phyloP scores from a whole-genome alignment of 1,139 yeast species.

The Candida tunisiensis region DNA sequence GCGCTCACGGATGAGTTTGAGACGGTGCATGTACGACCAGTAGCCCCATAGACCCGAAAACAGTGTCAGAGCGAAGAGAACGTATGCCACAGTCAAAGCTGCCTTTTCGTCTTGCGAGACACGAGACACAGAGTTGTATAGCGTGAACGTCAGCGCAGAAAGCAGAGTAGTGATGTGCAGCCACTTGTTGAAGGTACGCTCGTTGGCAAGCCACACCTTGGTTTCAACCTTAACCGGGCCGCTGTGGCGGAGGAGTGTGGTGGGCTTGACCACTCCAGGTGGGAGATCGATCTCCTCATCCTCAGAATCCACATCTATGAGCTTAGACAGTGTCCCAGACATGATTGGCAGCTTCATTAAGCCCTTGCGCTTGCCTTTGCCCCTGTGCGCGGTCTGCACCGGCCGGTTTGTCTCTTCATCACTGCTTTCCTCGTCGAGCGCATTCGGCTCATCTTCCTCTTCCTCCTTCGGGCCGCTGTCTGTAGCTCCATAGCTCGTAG shows the following conservation, averaged over 20 bases:
- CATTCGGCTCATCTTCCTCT: slow-evolving; percentile 8
- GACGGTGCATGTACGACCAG: slow-evolving; percentile 51
- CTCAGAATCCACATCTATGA: slow-evolving; percentile 61
- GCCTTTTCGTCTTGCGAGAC: too few species aligned
- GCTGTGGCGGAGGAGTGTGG: slow-evolving; percentile 60
- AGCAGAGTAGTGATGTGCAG: slow-evolving; percentile 77
- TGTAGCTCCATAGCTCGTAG: too few species aligned
- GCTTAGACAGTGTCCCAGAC: slow-evolving; percentile 12
- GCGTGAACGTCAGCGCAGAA: slow-evolving; percentile 73
- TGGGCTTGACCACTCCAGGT: slow-evolving; percentile 77
- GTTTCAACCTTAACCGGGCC: slow-evolving; percentile 93
- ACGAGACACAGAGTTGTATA: slow-evolving; percentile 71
- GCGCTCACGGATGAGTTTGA: slow-evolving; percentile 60
- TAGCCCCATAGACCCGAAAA: slow-evolving; percentile 89
- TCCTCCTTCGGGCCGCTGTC: too few species aligned
- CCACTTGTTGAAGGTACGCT: slow-evolving; percentile 95
- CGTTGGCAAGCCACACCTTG: slow-evolving; percentile 96
- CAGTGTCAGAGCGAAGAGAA: slow-evolving; percentile 64
- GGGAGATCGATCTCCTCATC: slow-evolving; percentile 80
- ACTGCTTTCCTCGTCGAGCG: slow-evolving; percentile 10
- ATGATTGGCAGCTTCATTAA: too few species aligned
- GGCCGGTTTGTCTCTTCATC: slow-evolving; percentile 3
- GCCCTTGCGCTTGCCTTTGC: too few species aligned
- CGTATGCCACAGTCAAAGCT: slow-evolving; percentile 43
- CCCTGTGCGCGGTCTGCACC: slow-evolving; percentile 14